Percentiles rank a stretch among this genome's conserved stretches.
phyloP scores from a whole-genome alignment of 305 asterid species.

The Striga hermonthica region DNA sequence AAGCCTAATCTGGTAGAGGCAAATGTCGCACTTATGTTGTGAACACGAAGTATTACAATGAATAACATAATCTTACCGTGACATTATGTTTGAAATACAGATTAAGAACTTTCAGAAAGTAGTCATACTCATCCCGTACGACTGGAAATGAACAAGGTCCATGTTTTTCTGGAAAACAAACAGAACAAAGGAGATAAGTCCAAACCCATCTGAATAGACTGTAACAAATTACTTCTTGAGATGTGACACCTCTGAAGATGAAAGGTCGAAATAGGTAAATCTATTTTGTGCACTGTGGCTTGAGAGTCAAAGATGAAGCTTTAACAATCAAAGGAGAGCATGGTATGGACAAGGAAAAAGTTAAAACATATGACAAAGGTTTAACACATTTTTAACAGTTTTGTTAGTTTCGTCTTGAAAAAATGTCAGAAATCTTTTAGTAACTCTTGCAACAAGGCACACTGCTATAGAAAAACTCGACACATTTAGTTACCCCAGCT shows the following conservation, averaged over 20 bases:
- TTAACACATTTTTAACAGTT: too few relatives aligned
- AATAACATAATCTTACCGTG: constrained; percentile 51
- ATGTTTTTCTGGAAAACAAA: constrained; percentile 61
- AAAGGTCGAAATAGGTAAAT: constrained; percentile 5
- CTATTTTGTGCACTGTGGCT: not conserved
- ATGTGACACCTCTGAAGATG: constrained; percentile 6
- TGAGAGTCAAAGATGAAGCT: not conserved
- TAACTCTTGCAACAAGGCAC: not conserved
- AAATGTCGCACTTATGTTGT: too few relatives aligned
- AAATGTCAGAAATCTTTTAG: not conserved
- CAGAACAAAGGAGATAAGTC: constrained; percentile 23
- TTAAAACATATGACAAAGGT: too few relatives aligned
- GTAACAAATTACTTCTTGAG: constrained; percentile 13
- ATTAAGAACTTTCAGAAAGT: constrained; percentile 57
- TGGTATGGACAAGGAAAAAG: too few relatives aligned
- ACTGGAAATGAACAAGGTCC: constrained; percentile 74
- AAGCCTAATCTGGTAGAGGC: too few relatives aligned
- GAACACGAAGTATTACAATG: too few relatives aligned
- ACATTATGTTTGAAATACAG: constrained; percentile 72
- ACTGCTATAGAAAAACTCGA: not conserved
- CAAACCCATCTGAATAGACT: not conserved
- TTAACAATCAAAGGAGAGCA: too few relatives aligned
- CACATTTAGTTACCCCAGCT: constrained; percentile 16
- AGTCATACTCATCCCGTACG: constrained; percentile 51
- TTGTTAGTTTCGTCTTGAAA: not conserved